Base-by-base conservation (phyloP, 129 eudicot species). In the Artemisia annua region DNA sequence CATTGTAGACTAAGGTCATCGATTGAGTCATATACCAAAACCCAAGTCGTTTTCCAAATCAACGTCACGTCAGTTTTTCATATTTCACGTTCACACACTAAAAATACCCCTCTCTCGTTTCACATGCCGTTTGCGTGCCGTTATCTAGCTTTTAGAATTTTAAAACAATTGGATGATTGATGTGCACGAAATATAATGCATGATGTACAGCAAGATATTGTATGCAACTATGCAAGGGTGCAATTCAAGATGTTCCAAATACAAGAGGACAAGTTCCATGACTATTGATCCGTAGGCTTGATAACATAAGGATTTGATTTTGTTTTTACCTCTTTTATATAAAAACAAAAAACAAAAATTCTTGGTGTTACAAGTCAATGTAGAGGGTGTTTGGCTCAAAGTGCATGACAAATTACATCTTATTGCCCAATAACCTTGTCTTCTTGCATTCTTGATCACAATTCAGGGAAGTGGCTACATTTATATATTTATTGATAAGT, bases 371-470 rank as follows among this genome's bases (percentile, higher is more conserved):
- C 68, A 71, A 78, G 78, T 78, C 78, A 78, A 54, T 54, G 56
- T 71, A 78, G 82, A 53, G 66, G 77, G 39, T 78, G 82, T 48
- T 71, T 71, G 82, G 82, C 77, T 71, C 82, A 63, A 78, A 71
- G 82, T 63, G 67, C 59, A 39, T 52, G 71, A 28, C 32, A 70
- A 52, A 63, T 53, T 70, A 53, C 77, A 63, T 44, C 51, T 53
- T 58, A 43, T 78, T 70, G 72, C 60, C 49, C 30, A 52, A 22
- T 39, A 52, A 52, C 1, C 8, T 74, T 74, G 79, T 74, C 79
- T 64, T 74, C 48, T 65, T 78, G 43, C 66, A 59, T 18, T 63
- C 20, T 39, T 39, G 46, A 39, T 39, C 46, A 39, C 46, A 39
- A 39, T 39, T 39, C 10, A 39, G 46, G 46, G 46, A 39, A 39